Conservation (phyloP, 495 filamentous ascomycete species). For the Pyronema omphalodes region DNA sequence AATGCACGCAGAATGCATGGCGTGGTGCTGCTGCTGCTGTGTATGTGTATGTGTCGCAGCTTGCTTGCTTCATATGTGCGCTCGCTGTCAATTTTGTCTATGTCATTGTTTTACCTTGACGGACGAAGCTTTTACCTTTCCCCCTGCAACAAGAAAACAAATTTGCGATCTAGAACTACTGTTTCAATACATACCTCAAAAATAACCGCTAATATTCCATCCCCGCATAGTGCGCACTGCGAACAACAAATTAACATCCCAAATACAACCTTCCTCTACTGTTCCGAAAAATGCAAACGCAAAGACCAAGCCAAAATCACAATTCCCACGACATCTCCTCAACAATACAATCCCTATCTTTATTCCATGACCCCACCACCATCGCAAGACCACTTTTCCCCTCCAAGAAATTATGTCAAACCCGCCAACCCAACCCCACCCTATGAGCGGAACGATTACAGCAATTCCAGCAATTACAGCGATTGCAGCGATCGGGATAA, state of each 20-base stretch:
- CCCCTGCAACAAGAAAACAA: too few species aligned
- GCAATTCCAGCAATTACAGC: background rate
- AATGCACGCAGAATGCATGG: background rate
- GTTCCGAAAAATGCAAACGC: slow-evolving; percentile 23
- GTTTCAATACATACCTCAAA: too few species aligned
- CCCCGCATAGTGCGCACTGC: slow-evolving; percentile 40
- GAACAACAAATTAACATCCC: slow-evolving; percentile 57
- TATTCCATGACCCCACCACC: slow-evolving; percentile 5
- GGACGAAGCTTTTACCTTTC: too few species aligned
- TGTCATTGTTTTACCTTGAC: background rate
- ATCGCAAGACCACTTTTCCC: slow-evolving; percentile 7
- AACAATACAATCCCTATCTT: slow-evolving; percentile 5
- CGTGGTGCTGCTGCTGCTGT: background rate
- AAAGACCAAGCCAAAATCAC: slow-evolving; percentile 22
- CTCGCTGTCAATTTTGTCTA: background rate
- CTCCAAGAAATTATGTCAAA: slow-evolving; percentile 21
- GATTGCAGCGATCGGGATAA: too few species aligned
- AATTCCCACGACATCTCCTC: slow-evolving; percentile 13
- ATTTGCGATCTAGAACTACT: too few species aligned
- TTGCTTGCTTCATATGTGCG: background rate
- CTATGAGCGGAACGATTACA: slow-evolving; percentile 10
- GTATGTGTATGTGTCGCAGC: background rate
- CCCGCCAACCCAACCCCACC: slow-evolving; percentile 23
- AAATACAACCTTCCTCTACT: slow-evolving; percentile 35
- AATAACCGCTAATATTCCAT: too few species aligned